A percentile compares a stretch with the other conserved stretches of the same genome.
These are phyloP conservation scores for Wolfiporia cocos DNA, from an alignment of 1,284 basidiomycete genomes.

Conservation along the genomic window DNA sequence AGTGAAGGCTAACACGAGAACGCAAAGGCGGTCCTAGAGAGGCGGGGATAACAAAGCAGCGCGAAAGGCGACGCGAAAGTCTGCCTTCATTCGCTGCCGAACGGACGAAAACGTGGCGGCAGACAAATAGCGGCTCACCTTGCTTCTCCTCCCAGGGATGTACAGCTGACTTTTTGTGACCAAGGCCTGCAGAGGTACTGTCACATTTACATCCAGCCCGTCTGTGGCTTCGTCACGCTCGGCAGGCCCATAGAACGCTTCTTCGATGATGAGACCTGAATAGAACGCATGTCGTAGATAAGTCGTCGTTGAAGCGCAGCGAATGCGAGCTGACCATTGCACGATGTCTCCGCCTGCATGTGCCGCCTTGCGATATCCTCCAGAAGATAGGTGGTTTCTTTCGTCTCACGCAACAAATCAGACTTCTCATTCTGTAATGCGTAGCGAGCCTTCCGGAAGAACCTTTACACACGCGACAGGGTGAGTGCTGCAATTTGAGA, in stretches of 20 bases:
- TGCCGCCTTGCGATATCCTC: slow-evolving; percentile 40
- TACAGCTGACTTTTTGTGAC: slow-evolving; percentile 75
- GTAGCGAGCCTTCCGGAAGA: slow-evolving; percentile 42
- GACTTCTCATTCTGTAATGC: slow-evolving; percentile 54
- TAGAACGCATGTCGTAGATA: background rate
- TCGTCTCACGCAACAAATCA: slow-evolving; percentile 50
- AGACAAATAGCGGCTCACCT: too few relatives aligned
- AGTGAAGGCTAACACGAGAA: too few relatives aligned
- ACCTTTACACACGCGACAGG: slow-evolving; percentile 23
- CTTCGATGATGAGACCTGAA: slow-evolving; percentile 66
- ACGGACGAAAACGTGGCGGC: too few relatives aligned
- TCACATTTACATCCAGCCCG: slow-evolving; percentile 68
- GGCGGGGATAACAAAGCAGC: too few relatives aligned
- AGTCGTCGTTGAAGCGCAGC: too few relatives aligned
- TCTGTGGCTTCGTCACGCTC: slow-evolving; percentile 44
- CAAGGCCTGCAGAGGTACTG: slow-evolving; percentile 76
- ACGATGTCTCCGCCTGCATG: slow-evolving; percentile 32
- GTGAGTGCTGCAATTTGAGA: background rate
- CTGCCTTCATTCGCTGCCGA: too few relatives aligned
- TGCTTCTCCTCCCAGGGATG: slow-evolving; percentile 69
- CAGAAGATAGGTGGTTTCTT: slow-evolving; percentile 42
- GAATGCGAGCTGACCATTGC: slow-evolving; percentile 21
- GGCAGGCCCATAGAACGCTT: slow-evolving; percentile 62
- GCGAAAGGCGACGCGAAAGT: too few relatives aligned
- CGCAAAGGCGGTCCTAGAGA: too few relatives aligned